phyloP scores from a whole-genome alignment of 139 green algal genomes.

The Trebouxia sp. region DNA sequence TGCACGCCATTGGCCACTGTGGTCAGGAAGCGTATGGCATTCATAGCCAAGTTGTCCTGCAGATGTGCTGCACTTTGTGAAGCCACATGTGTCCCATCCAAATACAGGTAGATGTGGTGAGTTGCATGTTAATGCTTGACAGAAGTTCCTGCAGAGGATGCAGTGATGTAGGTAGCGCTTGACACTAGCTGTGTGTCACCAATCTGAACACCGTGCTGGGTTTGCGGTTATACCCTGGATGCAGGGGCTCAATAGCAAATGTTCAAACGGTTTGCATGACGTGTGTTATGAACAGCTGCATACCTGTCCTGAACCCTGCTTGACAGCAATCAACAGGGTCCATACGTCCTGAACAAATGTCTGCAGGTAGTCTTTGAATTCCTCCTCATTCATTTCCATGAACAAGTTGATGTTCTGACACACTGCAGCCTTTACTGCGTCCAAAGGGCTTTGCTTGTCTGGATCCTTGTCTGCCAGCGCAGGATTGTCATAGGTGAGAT shows the following conservation, averaged over 20 bases:
- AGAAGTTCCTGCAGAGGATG: too few species aligned
- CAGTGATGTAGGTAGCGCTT: neutral
- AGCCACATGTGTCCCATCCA: too few species aligned
- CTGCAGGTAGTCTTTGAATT: slow-evolving; percentile 87
- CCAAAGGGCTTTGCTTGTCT: slow-evolving; percentile 70
- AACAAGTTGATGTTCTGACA: slow-evolving; percentile 50
- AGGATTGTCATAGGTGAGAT: slow-evolving; percentile 70
- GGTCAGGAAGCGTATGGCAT: slow-evolving; percentile 92
- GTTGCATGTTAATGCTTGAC: too few species aligned
- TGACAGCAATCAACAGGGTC: slow-evolving; percentile 82
- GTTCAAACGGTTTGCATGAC: too few species aligned
- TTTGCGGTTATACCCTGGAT: neutral
- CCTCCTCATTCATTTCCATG: slow-evolving; percentile 92
- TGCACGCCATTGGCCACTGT: slow-evolving; percentile 86
- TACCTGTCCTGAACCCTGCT: slow-evolving; percentile 43
- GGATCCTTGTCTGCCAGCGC: slow-evolving; percentile 61
- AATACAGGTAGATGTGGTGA: too few species aligned
- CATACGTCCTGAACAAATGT: slow-evolving; percentile 86
- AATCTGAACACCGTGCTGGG: neutral
- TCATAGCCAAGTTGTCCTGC: slow-evolving; percentile 91
- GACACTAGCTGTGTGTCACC: neutral
- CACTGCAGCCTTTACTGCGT: slow-evolving; percentile 79
- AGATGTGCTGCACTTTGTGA: too few species aligned
- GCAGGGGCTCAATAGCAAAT: too few species aligned
- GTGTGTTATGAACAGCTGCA: too few species aligned